phyloP scores from a whole-genome alignment of 768 basidiomycete genomes.

The Lepiota subincarnata region DNA sequence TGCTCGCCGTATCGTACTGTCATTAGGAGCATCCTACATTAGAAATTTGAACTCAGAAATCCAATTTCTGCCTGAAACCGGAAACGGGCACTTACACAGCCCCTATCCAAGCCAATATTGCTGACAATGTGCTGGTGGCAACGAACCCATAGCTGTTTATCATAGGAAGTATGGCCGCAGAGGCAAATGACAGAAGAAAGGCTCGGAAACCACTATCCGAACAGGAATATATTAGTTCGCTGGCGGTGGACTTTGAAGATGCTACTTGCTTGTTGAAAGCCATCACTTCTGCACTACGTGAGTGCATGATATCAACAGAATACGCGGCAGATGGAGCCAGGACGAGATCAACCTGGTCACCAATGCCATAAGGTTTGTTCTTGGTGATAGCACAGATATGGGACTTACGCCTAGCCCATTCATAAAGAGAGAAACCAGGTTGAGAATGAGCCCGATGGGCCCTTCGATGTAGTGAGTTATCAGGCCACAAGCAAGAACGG shows the following conservation, averaged over 20 bases:
- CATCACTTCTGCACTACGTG: conserved; percentile 56
- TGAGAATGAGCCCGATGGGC: conserved; percentile 42
- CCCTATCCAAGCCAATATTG: conserved; percentile 44
- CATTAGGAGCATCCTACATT: conserved; percentile 42
- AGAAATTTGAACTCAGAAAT: conserved; percentile 2
- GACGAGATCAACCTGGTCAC: conserved; percentile 47
- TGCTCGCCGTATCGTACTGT: conserved; percentile 53
- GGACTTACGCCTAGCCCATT: conserved; percentile 62
- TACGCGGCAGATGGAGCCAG: conserved; percentile 55
- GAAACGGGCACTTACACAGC: conserved; percentile 38
- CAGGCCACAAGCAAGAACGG: no score
- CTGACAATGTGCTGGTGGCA: conserved; percentile 41
- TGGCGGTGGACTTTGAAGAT: neutral
- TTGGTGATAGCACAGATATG: neutral
- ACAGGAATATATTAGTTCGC: no score
- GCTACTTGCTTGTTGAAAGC: conserved; percentile 51
- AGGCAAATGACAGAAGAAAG: conserved; percentile 36
- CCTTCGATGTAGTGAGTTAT: conserved; percentile 47
- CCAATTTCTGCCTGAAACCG: neutral
- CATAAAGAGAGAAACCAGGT: conserved; percentile 52
- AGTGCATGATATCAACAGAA: conserved; percentile 54
- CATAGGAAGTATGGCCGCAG: conserved; percentile 46
- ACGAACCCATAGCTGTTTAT: conserved; percentile 50
- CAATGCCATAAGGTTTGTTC: neutral
- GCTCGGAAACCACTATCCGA: conserved; percentile 43